These are phyloP conservation scores for Neonectria neomacrospora DNA, from an alignment of 2,329 filamentous ascomycete genomes.

Conservation along the genomic window DNA sequence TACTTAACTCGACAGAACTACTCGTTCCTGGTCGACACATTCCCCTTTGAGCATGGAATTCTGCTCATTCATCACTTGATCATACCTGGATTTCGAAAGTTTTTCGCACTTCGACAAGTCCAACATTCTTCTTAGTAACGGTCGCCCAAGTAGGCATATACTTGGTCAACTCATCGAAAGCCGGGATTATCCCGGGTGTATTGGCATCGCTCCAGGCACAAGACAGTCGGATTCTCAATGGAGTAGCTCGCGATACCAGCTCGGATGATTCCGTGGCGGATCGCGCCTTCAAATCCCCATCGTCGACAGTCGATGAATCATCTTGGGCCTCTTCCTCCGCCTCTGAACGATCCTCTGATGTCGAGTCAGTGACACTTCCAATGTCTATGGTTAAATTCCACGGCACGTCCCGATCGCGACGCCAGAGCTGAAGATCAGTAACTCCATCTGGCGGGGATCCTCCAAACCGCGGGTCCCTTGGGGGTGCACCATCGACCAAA, in stretches of 20 bases:
- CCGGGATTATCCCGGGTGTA: slow-evolving; percentile 75
- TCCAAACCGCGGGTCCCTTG: slow-evolving; percentile 73
- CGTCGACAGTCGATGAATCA: background rate
- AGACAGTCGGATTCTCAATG: slow-evolving; percentile 72
- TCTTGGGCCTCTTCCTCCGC: background rate
- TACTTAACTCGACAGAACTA: too few relatives aligned
- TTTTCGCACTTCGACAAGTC: slow-evolving; percentile 84
- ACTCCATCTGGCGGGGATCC: slow-evolving; percentile 70
- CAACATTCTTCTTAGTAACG: slow-evolving; percentile 79
- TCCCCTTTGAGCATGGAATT: background rate
- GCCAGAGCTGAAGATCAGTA: slow-evolving; percentile 80
- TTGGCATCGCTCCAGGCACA: slow-evolving; percentile 94
- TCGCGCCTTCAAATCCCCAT: slow-evolving; percentile 33
- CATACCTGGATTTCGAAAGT: slow-evolving; percentile 52
- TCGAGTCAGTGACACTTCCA: slow-evolving; percentile 22
- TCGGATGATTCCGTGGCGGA: slow-evolving; percentile 1
- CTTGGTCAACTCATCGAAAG: slow-evolving; percentile 80
- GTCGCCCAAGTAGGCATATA: slow-evolving; percentile 85
- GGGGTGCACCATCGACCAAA: slow-evolving; percentile 67
- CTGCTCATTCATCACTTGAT: background rate
- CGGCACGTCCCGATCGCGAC: slow-evolving; percentile 78
- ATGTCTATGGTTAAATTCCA: slow-evolving; percentile 71
- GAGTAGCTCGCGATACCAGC: slow-evolving; percentile 17
- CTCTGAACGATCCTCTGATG: background rate
- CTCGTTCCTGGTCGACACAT: background rate